These are phyloP conservation scores for Globisporangium splendens DNA, from an alignment of 352 stramenopile genomes.

Conservation along the genomic window DNA sequence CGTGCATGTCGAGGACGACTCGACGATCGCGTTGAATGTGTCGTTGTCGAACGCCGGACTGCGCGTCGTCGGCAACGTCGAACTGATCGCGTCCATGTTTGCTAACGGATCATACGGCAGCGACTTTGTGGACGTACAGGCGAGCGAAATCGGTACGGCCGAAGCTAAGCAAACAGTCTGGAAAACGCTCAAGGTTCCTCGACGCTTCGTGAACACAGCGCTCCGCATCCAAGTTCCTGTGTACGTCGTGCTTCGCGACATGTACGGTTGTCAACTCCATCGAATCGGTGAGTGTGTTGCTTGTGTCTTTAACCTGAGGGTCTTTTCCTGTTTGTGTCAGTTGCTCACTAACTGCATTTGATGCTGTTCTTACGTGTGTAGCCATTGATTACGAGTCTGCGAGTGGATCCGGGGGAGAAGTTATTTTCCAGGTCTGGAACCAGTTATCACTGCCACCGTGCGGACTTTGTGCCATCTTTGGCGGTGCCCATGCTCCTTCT, in stretches of 20 bases:
- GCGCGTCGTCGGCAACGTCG: constrained; percentile 16
- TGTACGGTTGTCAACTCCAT: constrained; percentile 49
- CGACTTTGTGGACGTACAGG: constrained; percentile 18
- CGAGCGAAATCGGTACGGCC: constrained; percentile 13
- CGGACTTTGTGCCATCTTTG: constrained; percentile 49
- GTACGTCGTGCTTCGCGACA: constrained; percentile 49
- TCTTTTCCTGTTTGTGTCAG: background rate
- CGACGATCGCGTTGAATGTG: constrained; percentile 27
- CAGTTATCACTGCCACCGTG: constrained; percentile 45
- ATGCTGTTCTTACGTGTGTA: constrained; percentile 1
- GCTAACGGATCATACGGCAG: constrained; percentile 33
- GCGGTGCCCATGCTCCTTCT: constrained; percentile 1
- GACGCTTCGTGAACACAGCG: background rate
- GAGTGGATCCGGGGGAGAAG: background rate
- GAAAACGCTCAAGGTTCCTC: constrained; percentile 10
- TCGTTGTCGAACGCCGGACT: constrained; percentile 36
- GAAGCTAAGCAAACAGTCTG: constrained; percentile 7
- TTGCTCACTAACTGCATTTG: constrained; percentile 9
- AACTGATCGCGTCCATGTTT: constrained; percentile 34
- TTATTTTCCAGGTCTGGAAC: constrained; percentile 32
- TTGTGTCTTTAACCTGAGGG: background rate
- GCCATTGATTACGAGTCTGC: constrained; percentile 13
- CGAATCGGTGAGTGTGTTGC: constrained; percentile 42
- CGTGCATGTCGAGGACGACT: constrained; percentile 3
- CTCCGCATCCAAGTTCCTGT: constrained; percentile 17